These are phyloP conservation scores for Fusarium pseudocircinatum DNA, from an alignment of 2,329 filamentous ascomycete genomes.

Conservation along the genomic window DNA sequence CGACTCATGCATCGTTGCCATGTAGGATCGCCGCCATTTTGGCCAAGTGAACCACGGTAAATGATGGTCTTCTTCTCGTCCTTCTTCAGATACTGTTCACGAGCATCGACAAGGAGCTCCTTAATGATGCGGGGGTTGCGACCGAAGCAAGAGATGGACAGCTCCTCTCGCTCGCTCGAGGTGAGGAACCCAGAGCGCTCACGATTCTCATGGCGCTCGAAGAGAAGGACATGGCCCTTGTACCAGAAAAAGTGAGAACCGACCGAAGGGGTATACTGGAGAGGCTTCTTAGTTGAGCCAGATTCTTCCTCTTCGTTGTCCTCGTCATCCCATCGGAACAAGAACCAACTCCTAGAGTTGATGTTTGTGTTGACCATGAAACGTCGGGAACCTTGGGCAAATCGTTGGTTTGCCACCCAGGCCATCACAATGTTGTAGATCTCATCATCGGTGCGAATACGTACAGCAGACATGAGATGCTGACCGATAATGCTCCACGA, in stretches of 20 bases:
- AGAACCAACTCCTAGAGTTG: constrained; percentile 61
- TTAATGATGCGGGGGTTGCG: constrained; percentile 69
- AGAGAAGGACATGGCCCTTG: constrained; percentile 65
- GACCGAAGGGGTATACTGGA: constrained; percentile 73
- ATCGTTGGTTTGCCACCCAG: constrained; percentile 72
- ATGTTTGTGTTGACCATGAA: constrained; percentile 73
- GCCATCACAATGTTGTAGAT: constrained; percentile 78
- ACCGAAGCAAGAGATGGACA: constrained; percentile 70
- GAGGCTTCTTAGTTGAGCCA: constrained; percentile 55
- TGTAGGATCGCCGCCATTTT: constrained; percentile 53
- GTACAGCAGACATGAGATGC: constrained; percentile 72
- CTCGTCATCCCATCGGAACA: constrained; percentile 57
- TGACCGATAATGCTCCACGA: constrained; percentile 58
- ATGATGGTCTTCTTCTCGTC: constrained; percentile 72
- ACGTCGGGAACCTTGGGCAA: constrained; percentile 66
- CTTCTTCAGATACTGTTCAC: constrained; percentile 62
- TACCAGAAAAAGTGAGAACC: constrained; percentile 77
- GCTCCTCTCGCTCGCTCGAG: constrained; percentile 65
- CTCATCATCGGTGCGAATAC: constrained; percentile 75
- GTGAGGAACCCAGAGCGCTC: constrained; percentile 52
- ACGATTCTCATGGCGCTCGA: constrained; percentile 62
- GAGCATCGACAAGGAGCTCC: constrained; percentile 68
- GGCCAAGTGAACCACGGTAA: constrained; percentile 64
- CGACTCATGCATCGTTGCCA: constrained; percentile 73
- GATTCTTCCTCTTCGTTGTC: constrained; percentile 57